Percentiles rank a stretch among this genome's conserved stretches.
These are phyloP conservation scores for Fusarium robinianum DNA, from an alignment of 2,329 filamentous ascomycete genomes.

Conservation along the genomic window DNA sequence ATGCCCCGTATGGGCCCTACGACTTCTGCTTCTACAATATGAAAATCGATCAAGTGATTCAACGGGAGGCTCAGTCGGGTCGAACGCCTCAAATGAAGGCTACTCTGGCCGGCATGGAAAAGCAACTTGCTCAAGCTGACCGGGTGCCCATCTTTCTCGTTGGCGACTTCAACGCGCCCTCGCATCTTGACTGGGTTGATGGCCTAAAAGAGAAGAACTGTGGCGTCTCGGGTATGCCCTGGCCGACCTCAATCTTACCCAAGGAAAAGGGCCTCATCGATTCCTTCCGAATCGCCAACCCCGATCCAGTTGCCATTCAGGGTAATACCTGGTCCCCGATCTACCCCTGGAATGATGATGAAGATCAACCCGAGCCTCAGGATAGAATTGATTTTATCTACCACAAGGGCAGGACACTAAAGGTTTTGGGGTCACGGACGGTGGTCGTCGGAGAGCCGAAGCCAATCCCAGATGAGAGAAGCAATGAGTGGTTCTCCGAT, in stretches of 20 bases:
- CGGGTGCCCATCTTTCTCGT: constrained; percentile 44
- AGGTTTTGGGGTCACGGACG: constrained; percentile 38
- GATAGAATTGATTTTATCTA: constrained; percentile 52
- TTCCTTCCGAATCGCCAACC: constrained; percentile 45
- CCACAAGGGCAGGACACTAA: constrained; percentile 42
- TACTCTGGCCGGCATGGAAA: constrained; percentile 41
- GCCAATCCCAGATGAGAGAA: constrained; percentile 40
- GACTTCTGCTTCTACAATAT: constrained; percentile 48
- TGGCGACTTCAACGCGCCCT: constrained; percentile 51
- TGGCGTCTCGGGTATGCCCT: constrained; percentile 40
- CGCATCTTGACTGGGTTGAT: constrained; percentile 49
- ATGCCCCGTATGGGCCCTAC: constrained; percentile 49
- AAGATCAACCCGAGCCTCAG: constrained; percentile 45
- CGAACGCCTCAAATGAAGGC: constrained; percentile 46
- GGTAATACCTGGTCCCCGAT: constrained; percentile 50
- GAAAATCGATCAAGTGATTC: constrained; percentile 40
- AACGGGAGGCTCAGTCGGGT: constrained; percentile 43
- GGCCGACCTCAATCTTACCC: constrained; percentile 47
- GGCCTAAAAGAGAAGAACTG: constrained; percentile 43
- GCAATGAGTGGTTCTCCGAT: constrained; percentile 50
- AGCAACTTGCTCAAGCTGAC: constrained; percentile 38
- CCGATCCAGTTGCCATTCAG: constrained; percentile 40
- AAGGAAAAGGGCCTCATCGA: constrained; percentile 45
- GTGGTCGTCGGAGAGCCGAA: constrained; percentile 43
- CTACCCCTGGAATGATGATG: constrained; percentile 39